Base-by-base conservation (phyloP, 495 filamentous ascomycete species). In the Podospora comata region DNA sequence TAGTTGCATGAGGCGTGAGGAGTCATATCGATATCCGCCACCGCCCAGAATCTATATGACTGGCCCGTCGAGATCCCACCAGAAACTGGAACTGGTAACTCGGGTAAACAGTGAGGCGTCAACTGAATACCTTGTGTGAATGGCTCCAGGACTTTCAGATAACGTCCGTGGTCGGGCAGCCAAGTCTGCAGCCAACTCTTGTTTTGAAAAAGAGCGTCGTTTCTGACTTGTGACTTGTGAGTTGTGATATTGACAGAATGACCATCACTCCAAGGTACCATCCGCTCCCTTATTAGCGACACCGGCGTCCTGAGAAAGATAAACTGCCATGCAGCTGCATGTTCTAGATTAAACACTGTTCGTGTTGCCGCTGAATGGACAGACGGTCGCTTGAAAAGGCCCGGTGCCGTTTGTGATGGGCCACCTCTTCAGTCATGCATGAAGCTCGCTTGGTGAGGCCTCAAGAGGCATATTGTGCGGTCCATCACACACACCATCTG, bases 221-320 rank as follows among this genome's bases (percentile, higher is more conserved):
- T 60, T 67, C 67, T 66, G 57, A 64, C 60, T 66, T 71, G 9
- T 48, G 39, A 48, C 39, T 72, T 79, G 27, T 71, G 71, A 78
- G 67, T 73, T 78, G 58, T 78, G 77, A 75, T 72, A 70, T 71
- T 66, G 65, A 62, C 53, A 69, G 54, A 73, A 66, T 67, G 65
- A 65, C 68, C 68, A 0, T 48, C 39, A 48, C 39, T 48, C 6
- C 13, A 48, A 48, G 39, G 39, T 48, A 48, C 39, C 39, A 48
- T 72, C 62, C 23, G 27, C 60, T 18, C 60, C 56, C 48, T 16
- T 11, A 70, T n/a, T 56, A 30, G 61, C 67, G 27, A 26, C 55
- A 32, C 54, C 55, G 65, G 55, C 62, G 62, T 65, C 63, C 69
- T 23, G 59, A 60, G 64, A 30, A 66, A 53, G 34, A 65, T 66